Evolutionary conservation across 1,284 basidiomycete species (phyloP).

Genomic region (Pseudomicrostroma phylloplanum): DNA sequence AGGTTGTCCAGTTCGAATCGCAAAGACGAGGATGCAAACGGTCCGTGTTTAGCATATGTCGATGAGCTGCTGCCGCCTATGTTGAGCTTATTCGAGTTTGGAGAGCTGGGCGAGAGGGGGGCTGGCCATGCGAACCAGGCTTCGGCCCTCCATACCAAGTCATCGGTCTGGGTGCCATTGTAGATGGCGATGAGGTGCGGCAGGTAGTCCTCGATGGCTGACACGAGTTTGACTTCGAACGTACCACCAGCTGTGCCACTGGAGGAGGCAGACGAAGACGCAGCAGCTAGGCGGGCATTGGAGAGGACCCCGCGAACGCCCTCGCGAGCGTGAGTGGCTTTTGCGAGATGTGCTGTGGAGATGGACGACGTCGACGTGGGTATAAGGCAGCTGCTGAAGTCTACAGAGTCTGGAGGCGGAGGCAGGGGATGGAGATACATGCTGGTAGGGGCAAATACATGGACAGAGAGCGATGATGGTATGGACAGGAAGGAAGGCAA

Average conservation of each 20-base stretch:
- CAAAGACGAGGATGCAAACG: background rate
- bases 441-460: background rate
- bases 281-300: background rate
- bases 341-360: background rate
- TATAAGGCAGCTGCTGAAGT: background rate
- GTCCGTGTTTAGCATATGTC: background rate
- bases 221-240: background rate
- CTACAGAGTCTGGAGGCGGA: constrained; percentile 1
- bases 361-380: background rate
- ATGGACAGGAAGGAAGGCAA: background rate
- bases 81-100: background rate
- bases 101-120: background rate
- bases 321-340: background rate
- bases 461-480: background rate
- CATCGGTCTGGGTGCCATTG: background rate
- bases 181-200: background rate
- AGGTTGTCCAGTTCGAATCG: background rate
- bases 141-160: background rate
- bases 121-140: background rate
- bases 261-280: background rate
- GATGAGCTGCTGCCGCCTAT: background rate
- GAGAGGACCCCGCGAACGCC: background rate
- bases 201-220: background rate
- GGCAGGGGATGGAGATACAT: constrained; percentile 1
- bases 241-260: background rate